Base-by-base conservation (phyloP, 768 basidiomycete genomes). In the Cyclocybe aegerita region DNA sequence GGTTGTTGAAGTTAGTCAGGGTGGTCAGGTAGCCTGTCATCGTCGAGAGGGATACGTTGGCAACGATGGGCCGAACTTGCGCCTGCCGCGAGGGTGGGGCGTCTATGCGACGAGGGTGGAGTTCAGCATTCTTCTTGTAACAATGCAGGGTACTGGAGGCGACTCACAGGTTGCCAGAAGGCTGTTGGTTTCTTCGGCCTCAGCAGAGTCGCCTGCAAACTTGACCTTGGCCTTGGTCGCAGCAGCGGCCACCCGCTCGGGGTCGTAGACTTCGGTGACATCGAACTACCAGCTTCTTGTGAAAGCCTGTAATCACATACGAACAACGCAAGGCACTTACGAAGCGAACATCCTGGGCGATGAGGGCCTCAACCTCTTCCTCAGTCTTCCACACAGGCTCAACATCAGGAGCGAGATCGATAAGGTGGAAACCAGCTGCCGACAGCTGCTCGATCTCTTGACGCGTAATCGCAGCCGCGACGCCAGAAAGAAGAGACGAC, bases 1-100 rank as follows among this genome's bases (percentile, higher is more conserved):
- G 66, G 41, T 69, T 70, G 55, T 68, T 63, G 59, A 70, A 73
- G 10, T 56, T 10, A 0, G 69, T 68, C 17, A 69, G 60, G 46
- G 63, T 68, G 10, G 45, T 53, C 41, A 72, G 65, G 53, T 66
- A 61, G n/a, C 48, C 41, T 39, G 68, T 59, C 63, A 67, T 66
- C 39, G 54, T 64, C 1, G 61, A 9, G 9, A 68, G 44, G 9
- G 64, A 65, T 37, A 66, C 52, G 7, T 48, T 49, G 11, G 39
- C 44, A 14, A 66, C 43, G 17, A 68, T 54, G 9, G 62, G 53
- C 7, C 52, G 57, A 42, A 70, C 55, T 30, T 50, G 52, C 4
- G 51, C 23, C 34, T 65, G 58, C 39, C 62, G 64, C 7, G 62
- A 61, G 9, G 67, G 70, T 12, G 62, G 41, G 17, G 59, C 43